These are phyloP conservation scores for Colletotrichum noveboracense DNA, from an alignment of 2,329 filamentous ascomycete genomes.

Conservation along the genomic window DNA sequence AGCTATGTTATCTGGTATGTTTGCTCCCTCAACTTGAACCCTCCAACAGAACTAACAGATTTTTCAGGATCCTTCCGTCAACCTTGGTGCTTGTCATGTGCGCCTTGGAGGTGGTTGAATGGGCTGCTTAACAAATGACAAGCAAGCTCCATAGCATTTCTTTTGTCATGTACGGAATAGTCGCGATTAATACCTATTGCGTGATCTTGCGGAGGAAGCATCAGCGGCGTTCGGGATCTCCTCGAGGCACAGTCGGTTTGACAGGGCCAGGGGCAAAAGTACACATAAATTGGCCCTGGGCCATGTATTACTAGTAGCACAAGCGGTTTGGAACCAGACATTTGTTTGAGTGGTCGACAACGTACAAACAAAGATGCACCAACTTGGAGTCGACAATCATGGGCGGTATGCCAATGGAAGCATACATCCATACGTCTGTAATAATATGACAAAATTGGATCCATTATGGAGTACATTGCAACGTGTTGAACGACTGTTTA, in stretches of 20 bases:
- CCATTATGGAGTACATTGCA: not conserved
- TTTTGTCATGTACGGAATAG: not conserved
- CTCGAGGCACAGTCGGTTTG: not conserved
- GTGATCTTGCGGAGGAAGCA: not conserved
- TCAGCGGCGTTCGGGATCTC: not conserved
- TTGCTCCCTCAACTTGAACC: not conserved
- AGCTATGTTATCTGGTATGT: constrained; percentile 93
- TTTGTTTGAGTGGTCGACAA: not conserved
- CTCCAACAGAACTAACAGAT: constrained; percentile 28
- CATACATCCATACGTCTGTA: not conserved
- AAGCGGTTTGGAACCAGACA: not conserved
- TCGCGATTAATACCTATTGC: not conserved
- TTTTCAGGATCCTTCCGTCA: constrained; percentile 82
- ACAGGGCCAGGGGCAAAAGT: not conserved
- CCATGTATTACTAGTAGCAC: not conserved
- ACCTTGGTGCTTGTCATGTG: constrained; percentile 90
- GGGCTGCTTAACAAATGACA: constrained; percentile 58
- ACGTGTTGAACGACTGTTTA: not conserved
- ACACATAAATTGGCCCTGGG: not conserved
- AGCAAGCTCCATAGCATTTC: not conserved
- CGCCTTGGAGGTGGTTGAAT: constrained; percentile 90
- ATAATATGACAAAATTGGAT: not conserved
- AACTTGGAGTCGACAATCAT: not conserved
- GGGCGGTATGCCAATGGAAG: not conserved
- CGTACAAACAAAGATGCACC: not conserved